Base-by-base conservation (phyloP, 345 rosid species). In the Tarenaya hassleriana region DNA sequence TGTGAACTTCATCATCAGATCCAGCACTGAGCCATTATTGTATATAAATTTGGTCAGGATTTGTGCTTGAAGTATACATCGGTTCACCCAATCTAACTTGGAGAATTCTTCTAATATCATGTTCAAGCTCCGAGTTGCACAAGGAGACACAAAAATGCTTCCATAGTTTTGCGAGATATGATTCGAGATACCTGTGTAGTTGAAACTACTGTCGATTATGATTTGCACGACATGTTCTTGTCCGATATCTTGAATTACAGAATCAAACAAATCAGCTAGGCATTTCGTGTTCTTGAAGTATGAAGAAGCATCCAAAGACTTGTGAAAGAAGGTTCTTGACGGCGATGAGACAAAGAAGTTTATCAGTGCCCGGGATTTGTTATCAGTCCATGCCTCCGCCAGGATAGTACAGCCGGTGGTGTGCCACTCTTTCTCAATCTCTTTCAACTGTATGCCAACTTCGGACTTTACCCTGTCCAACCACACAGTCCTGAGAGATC, bases 311-410 rank as follows among this genome's bases (percentile, higher is more conserved):
- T 88, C 96, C 1, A 84, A 81, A 15, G 88, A 88, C 64, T 80
- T 84, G 77, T 76, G 86, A 69, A 84, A 88, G 41, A 78, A 73
- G 49, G 82, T 80, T 63, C 86, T 69, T 34, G 96, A 78, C 8
- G 94, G 96, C 0, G 94, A 88, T 5, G 96, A 84, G 67, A 88
- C 86, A 24, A 77, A 76, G 62, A 88, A 84, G 73, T 84, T 84
- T 14, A 88, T 78, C 24, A 84, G 69, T 35, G 97, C 94, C 64
- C 75, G 78, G 8, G 97, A 78, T 69, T 88, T 88, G 58, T 80
- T 77, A 66, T 88, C 97, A 6, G 91, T 80, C 88, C 88, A 88
- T 16, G 83, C 76, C 61, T 84, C 86, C 0, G 91, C 95, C 61
- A 82, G 62, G 65, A 88, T 68, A 27, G 95, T 84, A 61, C 80